Base-by-base conservation (phyloP, 2,329 filamentous ascomycete species). In the Stromatinia cepivora region DNA sequence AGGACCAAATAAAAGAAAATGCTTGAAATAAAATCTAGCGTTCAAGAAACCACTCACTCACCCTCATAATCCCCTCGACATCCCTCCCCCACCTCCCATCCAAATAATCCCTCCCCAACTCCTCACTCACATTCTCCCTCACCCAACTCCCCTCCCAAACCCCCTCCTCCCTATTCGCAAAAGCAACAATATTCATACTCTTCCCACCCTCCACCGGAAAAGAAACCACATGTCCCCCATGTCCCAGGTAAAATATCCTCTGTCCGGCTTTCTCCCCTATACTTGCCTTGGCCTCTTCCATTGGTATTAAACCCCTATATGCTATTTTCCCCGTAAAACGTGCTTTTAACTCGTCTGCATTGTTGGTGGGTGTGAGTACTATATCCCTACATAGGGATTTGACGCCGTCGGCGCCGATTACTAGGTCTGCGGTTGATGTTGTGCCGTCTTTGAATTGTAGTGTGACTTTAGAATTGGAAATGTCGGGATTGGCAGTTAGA, bases 271-370 rank as follows among this genome's bases (percentile, higher is more conserved):
- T 66, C 10, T 28, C 50, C 20, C 48, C 63, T 31, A 42, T 57
- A 31, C 25, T 66, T 28, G 42, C 31, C 36, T 56, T 66, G 11
- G 53, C 63, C 20, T 42, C 75, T 0, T 80, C 78, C 82, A 90
- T 90, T 0, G 87, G 85, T 2, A 90, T 80, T 0, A 90, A 77
- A 0, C 84, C 84, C 2, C 88, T 82, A 78, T 87, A 90, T 46
- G 85, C 88, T 36, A 63, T n/a, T 63, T 63, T 63, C 8, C 59
- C 59, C 13, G 59, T 63, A 22, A 63, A 63, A 3, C 59, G 59
- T 8, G 59, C 59, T 52, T 50, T 63, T 8, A 63, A 15, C 28
- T 31, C 46, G 8, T 50, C 17, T 2, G 45, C 31, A 0, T 63
- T 52, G 4, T 11, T 36, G 9, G 15, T 39, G 13, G 31, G 59